A percentile compares a stretch with the other conserved stretches of the same genome.
These are phyloP conservation scores for Trametes coccinea DNA, from an alignment of 768 basidiomycete genomes.

Conservation along the genomic window DNA sequence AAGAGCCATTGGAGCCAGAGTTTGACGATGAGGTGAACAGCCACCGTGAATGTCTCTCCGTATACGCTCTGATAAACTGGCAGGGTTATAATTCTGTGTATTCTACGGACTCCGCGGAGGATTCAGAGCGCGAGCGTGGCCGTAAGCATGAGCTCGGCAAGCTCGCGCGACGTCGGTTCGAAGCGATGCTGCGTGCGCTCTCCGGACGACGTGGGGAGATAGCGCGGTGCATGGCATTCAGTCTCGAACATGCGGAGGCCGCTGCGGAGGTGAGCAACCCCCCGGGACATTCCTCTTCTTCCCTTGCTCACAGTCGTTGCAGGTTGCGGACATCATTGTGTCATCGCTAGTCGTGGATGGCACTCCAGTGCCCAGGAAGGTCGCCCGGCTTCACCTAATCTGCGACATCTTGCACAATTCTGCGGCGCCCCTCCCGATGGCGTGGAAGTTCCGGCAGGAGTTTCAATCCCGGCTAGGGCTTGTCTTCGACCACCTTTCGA, in stretches of 20 bases:
- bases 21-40: conserved; percentile 76
- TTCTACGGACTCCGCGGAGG: conserved; percentile 93
- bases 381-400: conserved; percentile 91
- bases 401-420: conserved; percentile 99
- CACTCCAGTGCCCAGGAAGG: conserved; percentile 97
- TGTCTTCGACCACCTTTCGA: conserved; percentile 94
- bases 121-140: conserved; percentile 82
- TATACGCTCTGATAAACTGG: not conserved
- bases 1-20: conserved; percentile 56
- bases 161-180: conserved; percentile 81
- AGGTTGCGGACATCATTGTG: conserved; percentile 92
- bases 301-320: conserved; percentile 2
- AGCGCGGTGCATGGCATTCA: conserved; percentile 96
- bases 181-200: conserved; percentile 85
- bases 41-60: not conserved
- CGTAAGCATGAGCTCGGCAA: conserved; percentile 78
- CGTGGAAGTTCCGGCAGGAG: conserved; percentile 96
- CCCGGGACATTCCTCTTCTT: conserved; percentile 2
- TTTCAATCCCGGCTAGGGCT: conserved; percentile 90
- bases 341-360: conserved; percentile 84
- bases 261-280: conserved; percentile 72
- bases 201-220: conserved; percentile 88
- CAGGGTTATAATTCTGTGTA: conserved; percentile 88
- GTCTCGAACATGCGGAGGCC: conserved; percentile 94
- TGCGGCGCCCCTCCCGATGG: conserved; percentile 88